Evolutionary conservation across 768 basidiomycete genomes (phyloP), one percentile per base, ranked within the genome.

Genomic region (Pholiota microspora): DNA sequence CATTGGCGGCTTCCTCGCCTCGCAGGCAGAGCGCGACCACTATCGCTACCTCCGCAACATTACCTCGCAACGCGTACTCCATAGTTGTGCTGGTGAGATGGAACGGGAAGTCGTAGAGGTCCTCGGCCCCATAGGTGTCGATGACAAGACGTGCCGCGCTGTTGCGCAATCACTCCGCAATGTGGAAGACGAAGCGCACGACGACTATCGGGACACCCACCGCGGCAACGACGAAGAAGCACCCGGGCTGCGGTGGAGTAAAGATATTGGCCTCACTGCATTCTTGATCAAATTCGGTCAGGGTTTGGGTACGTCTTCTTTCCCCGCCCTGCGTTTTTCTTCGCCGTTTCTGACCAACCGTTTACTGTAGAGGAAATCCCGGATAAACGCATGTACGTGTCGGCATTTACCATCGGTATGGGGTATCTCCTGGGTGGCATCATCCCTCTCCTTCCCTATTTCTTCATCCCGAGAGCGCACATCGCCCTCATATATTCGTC

Each of bases 271-370:
- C 0, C 69, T 98, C 34, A 95, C 96, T 0, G 85, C 94, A 2
- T 99, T 99, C 74, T 72, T 99, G 62, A 81, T 98, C 62, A 97
- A 93, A 72, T 98, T 98, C 61, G 95, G 95, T n/a, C 89, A 91
- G 67, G 93, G 94, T 15, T 66, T 97, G 49, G 89, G 89, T 91
- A 64, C 58, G 86, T 53, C 40, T 16, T 7, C 24, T 75, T 1
- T 56, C 12, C 12, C 32, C 27, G 15, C 44, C 46, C 28, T 38
- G 32, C 31, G 23, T 29, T 18, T 12, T 4, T 27, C 8, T 29
- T 21, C 24, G 24, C 24, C 7, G 24, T 25, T 2, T 8, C 10
- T 18, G 10, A 23, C 52, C 25, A 9, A 46, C 57, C 54, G 23
- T 27, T 7, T 15, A 21, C 38, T 49, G 16, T 67, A 89, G 95